Conservation (phyloP, 305 asterid genomes). For the Solanum hybrid region DNA sequence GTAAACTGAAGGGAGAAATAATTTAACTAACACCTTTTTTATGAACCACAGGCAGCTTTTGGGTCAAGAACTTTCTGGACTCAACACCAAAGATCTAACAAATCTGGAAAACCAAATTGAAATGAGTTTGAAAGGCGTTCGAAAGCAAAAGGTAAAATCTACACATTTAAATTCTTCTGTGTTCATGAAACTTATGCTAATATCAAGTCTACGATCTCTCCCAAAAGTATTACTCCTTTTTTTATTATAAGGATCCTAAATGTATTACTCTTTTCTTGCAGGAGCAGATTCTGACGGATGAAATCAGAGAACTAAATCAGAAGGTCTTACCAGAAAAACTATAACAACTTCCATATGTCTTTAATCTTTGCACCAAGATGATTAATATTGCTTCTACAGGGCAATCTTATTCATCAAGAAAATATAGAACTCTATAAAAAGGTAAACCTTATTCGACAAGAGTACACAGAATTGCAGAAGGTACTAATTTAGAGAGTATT, state of each 20-base stretch:
- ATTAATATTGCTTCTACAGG: constrained; percentile 29
- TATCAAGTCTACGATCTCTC: not conserved
- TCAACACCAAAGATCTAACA: constrained; percentile 18
- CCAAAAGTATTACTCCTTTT: not conserved
- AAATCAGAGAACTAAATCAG: constrained; percentile 15
- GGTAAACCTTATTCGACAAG: constrained; percentile 36
- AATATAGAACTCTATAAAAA: constrained; percentile 49
- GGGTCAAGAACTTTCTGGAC: constrained; percentile 23
- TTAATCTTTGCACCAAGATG: not conserved
- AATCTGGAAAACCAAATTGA: constrained; percentile 20
- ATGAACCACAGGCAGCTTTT: constrained; percentile 17
- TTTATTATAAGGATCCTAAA: not conserved
- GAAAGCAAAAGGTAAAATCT: constrained; percentile 18
- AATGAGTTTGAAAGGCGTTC: constrained; percentile 14
- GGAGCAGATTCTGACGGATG: constrained; percentile 21
- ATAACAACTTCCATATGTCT: not conserved
- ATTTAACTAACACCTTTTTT: not conserved
- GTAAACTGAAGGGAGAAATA: not conserved
- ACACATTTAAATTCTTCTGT: not conserved
- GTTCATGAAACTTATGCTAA: not conserved
- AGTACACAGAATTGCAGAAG: constrained; percentile 35
- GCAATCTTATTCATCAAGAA: constrained; percentile 46
- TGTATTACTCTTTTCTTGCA: constrained; percentile 1
- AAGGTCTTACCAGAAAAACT: constrained; percentile 10
- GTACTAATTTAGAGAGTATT: constrained; percentile 13